Percentiles rank a stretch among this genome's conserved stretches.
Conservation (phyloP, 495 filamentous ascomycete genomes). For the Pyrenula massariospora region DNA sequence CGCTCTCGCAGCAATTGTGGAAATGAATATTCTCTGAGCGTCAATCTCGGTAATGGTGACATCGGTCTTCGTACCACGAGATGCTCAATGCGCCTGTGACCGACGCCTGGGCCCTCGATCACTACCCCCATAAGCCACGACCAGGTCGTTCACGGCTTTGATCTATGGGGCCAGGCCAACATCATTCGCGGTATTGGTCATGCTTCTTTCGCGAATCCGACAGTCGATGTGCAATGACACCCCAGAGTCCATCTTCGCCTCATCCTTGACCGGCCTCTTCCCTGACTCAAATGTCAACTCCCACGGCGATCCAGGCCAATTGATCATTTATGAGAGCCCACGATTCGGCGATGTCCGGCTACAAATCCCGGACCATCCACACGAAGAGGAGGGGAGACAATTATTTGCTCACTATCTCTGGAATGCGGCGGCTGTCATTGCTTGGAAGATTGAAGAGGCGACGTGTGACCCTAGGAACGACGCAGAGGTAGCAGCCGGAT, state of each 20-base stretch:
- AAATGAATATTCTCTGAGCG: no score
- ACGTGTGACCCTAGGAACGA: constrained; percentile 4
- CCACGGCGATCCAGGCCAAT: constrained; percentile 61
- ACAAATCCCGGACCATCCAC: constrained; percentile 28
- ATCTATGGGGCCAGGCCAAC: no score
- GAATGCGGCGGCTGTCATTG: constrained; percentile 67
- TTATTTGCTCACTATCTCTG: constrained; percentile 80
- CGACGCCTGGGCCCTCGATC: no score
- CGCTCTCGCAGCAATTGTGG: no score
- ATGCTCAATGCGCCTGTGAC: no score
- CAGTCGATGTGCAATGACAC: background rate
- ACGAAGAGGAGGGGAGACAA: constrained; percentile 38
- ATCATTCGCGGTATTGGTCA: background rate
- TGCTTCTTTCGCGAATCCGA: background rate
- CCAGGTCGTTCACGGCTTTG: no score
- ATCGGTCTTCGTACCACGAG: no score
- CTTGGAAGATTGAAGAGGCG: constrained; percentile 50
- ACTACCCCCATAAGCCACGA: no score
- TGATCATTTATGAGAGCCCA: constrained; percentile 55
- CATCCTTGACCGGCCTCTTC: constrained; percentile 59
- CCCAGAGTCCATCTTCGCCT: constrained; percentile 54
- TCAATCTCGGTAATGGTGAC: no score
- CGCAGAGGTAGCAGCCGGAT: constrained; percentile 7
- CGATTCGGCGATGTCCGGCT: constrained; percentile 40
- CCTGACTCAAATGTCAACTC: constrained; percentile 60